Conservation (phyloP, 768 basidiomycete species). For the Tricholoma hemisulphureum region DNA sequence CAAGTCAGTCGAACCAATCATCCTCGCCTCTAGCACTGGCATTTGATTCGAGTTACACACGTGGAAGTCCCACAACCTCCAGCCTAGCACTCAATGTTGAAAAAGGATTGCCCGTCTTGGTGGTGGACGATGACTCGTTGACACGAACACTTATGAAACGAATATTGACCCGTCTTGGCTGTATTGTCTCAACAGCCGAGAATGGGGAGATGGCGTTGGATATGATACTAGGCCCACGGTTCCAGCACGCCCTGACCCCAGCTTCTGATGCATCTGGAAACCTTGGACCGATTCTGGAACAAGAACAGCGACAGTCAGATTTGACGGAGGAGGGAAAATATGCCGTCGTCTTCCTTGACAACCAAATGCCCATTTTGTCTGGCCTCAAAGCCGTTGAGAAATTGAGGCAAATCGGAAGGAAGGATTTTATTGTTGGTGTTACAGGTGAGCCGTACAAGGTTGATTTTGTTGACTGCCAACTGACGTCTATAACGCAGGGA, state of each 20-base stretch:
- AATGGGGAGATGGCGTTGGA: conserved; percentile 79
- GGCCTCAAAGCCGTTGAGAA: conserved; percentile 67
- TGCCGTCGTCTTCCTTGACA: conserved; percentile 56
- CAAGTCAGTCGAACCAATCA: conserved; percentile 18
- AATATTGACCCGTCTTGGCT: conserved; percentile 75
- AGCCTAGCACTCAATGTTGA: conserved; percentile 43
- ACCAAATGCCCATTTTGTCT: conserved; percentile 83
- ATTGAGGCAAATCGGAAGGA: conserved; percentile 61
- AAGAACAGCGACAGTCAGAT: conserved; percentile 18
- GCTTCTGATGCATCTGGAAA: conserved; percentile 37
- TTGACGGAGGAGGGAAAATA: conserved; percentile 36
- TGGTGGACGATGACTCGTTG: conserved; percentile 81
- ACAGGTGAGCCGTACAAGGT: conserved; percentile 47
- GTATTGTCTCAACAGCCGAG: conserved; percentile 75
- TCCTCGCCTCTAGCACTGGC: conserved; percentile 33
- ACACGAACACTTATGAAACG: conserved; percentile 81
- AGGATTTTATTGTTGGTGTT: conserved; percentile 80
- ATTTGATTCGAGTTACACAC: conserved; percentile 39
- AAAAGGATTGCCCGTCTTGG: conserved; percentile 60
- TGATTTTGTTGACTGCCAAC: neutral
- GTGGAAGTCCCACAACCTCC: conserved; percentile 39
- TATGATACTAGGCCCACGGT: conserved; percentile 53
- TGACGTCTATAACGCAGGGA: conserved; percentile 35
- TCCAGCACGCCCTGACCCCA: conserved; percentile 31
- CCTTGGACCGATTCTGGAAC: conserved; percentile 39